phyloP scores from a whole-genome alignment of 768 basidiomycete genomes.

The Hericium rajendrae region DNA sequence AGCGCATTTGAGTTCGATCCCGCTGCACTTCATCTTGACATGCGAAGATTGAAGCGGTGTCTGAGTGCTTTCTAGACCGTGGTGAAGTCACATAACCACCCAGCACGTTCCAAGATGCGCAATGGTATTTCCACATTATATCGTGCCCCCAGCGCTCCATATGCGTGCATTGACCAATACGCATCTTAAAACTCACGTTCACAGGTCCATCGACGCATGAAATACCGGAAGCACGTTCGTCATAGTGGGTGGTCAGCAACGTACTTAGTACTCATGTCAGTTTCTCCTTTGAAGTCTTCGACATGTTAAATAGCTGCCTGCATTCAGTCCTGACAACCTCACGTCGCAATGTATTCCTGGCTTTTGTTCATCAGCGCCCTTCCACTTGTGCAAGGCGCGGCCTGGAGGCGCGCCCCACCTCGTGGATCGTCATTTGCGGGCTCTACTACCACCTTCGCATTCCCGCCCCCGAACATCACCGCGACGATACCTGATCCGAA shows the following conservation, averaged over 20 bases:
- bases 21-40: too few relatives aligned
- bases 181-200: too few relatives aligned
- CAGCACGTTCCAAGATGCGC: too few relatives aligned
- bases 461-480: conserved; percentile 31
- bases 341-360: neutral
- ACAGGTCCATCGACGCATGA: neutral
- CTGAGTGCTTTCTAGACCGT: too few relatives aligned
- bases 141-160: too few relatives aligned
- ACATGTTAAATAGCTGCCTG: neutral
- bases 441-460: conserved; percentile 29
- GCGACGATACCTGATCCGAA: conserved; percentile 21
- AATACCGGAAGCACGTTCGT: neutral
- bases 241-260: neutral
- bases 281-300: too few relatives aligned
- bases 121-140: too few relatives aligned
- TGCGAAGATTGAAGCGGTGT: too few relatives aligned
- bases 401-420: neutral
- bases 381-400: neutral
- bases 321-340: neutral
- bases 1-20: too few relatives aligned
- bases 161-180: too few relatives aligned
- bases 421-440: conserved; percentile 30
- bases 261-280: too few relatives aligned
- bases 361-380: neutral
- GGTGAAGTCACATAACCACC: too few relatives aligned